Evolutionary conservation across 208 protist species (phyloP), one percentile per base, ranked within the genome.

Genomic region (Acanthamoeba royreba): DNA sequence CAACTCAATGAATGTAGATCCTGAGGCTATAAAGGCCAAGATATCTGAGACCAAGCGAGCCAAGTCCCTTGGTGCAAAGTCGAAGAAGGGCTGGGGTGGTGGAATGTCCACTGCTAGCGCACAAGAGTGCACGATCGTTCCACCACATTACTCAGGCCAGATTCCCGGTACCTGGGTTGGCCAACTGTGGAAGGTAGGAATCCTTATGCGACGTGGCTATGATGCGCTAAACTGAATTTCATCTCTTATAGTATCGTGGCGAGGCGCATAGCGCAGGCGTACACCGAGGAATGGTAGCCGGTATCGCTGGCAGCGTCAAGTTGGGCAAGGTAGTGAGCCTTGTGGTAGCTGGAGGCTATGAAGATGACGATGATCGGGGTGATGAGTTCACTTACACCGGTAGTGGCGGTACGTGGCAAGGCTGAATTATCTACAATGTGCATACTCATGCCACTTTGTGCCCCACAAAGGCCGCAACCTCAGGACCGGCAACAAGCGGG

Each of bases 351-450:
- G 89, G 46, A 31, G 74, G 89, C 38, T 90, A 87, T 25, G 52
- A 87, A 93, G 72, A 94, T 61, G 86, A 92, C 42, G 45, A 49
- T 42, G 86, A 92, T 74, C 3, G 17, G 33, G 86, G 86, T 5
- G 42, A 72, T 7, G 9, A 74, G 2, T 79, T 92, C 42, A 40
- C 9, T 2, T 92, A 92, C 42, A 74, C 86, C 4, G 86, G 86
- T n/a, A 77, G 63, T n/a, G 45, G 35, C 19, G 35, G 49, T 79
- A 55, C 38, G 17, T 77, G 81, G 11, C 31, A 38, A 13, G 11
- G 22, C 31, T 66, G 63, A 13, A 88, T 52, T 69, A n/a, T 58
- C 13, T 52, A 11, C 40, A 61, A 52, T 88, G 13, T n/a, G 17
- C 69, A 22, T 28, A 81, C 31, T 13, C 11, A 69, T 77, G 17